Evolutionary conservation across 2,329 filamentous ascomycete genomes (phyloP).

Genomic region (Trichoderma guizhouense): DNA sequence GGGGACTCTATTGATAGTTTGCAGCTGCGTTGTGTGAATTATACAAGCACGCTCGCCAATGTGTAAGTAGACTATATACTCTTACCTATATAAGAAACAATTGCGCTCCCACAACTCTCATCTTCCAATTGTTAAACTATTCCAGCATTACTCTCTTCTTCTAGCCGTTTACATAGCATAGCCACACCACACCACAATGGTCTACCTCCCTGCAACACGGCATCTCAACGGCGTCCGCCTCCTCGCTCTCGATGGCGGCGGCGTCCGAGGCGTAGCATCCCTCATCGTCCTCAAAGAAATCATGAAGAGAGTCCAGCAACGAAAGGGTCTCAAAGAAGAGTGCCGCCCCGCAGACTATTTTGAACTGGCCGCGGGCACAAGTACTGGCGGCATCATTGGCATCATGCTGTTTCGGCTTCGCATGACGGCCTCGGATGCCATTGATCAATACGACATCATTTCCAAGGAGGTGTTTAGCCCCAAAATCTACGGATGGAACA

Average conservation of each 20-base stretch:
- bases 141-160: neutral
- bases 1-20: neutral
- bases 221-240: slow-evolving; percentile 13
- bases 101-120: neutral
- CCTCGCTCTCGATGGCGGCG: slow-evolving; percentile 11
- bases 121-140: neutral
- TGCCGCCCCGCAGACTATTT: slow-evolving; percentile 10
- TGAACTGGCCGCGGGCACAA: slow-evolving; percentile 1
- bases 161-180: neutral
- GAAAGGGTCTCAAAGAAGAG: slow-evolving; percentile 1
- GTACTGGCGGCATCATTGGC: slow-evolving; percentile 10
- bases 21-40: neutral
- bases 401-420: slow-evolving; percentile 15
- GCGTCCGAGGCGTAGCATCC: slow-evolving; percentile 2
- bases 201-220: slow-evolving; percentile 2
- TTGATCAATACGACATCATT: neutral
- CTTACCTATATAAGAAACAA: neutral
- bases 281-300: slow-evolving; percentile 11
- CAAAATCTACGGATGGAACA: neutral
- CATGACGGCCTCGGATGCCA: slow-evolving; percentile 8
- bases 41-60: neutral
- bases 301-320: slow-evolving; percentile 1
- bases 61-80: neutral
- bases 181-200: neutral
- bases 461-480: slow-evolving; percentile 11